Percentiles rank a stretch among this genome's conserved stretches.
These are phyloP conservation scores for Whalleya microplaca DNA, from an alignment of 2,329 filamentous ascomycete genomes.

Conservation along the genomic window DNA sequence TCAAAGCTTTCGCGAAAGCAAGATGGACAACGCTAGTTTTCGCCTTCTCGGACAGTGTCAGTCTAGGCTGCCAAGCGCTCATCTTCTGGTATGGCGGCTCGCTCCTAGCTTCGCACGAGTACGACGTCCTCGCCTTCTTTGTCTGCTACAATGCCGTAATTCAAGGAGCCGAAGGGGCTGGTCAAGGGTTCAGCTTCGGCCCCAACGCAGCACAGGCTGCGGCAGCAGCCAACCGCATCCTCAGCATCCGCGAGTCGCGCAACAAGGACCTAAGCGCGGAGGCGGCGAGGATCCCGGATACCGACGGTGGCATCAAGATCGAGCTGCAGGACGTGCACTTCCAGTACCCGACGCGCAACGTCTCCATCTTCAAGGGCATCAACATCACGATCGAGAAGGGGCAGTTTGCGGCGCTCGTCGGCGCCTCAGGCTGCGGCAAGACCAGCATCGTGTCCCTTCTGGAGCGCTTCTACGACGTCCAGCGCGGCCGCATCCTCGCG, in stretches of 20 bases:
- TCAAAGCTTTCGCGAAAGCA: slow-evolving; percentile 62
- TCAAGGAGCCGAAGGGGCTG: slow-evolving; percentile 68
- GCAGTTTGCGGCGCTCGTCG: slow-evolving; percentile 72
- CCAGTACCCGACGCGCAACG: slow-evolving; percentile 61
- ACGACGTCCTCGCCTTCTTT: slow-evolving; percentile 51
- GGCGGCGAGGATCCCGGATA: slow-evolving; percentile 46
- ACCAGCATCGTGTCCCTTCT: slow-evolving; percentile 70
- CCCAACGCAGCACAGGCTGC: slow-evolving; percentile 65
- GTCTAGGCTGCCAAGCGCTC: slow-evolving; percentile 65
- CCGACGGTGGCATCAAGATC: slow-evolving; percentile 56
- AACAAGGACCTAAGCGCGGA: slow-evolving; percentile 39
- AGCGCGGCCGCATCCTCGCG: slow-evolving; percentile 65
- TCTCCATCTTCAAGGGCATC: slow-evolving; percentile 62
- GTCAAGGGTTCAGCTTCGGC: slow-evolving; percentile 68
- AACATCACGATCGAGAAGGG: slow-evolving; percentile 68
- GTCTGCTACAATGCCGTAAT: slow-evolving; percentile 68
- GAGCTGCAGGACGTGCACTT: slow-evolving; percentile 62
- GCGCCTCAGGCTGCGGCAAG: slow-evolving; percentile 73
- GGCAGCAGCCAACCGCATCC: slow-evolving; percentile 62
- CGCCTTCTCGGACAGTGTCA: slow-evolving; percentile 69
- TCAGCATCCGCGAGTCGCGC: slow-evolving; percentile 52
- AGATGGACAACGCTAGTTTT: slow-evolving; percentile 67
- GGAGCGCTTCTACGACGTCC: slow-evolving; percentile 72
- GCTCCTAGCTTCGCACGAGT: slow-evolving; percentile 57
- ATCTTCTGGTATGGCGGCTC: slow-evolving; percentile 70